These are phyloP conservation scores for Eucalyptus tenuipes DNA, from an alignment of 345 rosid species.

Conservation along the genomic window DNA sequence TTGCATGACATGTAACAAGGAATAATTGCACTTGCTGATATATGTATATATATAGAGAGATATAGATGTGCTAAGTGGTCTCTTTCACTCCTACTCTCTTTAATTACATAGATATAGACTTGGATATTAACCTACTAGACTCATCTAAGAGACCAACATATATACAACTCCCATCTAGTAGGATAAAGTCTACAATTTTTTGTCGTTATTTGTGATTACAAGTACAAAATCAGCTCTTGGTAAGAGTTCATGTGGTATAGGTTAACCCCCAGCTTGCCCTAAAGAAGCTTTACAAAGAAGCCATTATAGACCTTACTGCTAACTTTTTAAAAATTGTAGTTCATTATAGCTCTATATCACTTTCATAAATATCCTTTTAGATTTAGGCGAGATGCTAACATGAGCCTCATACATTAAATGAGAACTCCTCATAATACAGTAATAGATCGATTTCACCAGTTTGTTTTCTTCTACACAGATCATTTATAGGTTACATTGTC, in stretches of 20 bases:
- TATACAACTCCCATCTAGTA: neutral
- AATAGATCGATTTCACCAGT: neutral
- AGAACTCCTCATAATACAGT: neutral
- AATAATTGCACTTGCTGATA: too few relatives aligned
- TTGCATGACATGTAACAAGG: neutral
- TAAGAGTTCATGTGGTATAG: neutral
- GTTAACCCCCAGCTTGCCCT: neutral
- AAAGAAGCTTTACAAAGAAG: neutral
- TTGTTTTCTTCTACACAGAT: neutral
- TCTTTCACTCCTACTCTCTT: too few relatives aligned
- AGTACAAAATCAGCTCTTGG: neutral
- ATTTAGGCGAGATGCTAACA: neutral
- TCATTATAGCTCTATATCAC: neutral
- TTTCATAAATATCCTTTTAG: neutral
- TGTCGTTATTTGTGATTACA: neutral
- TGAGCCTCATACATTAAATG: neutral
- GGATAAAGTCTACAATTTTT: neutral
- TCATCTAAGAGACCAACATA: neutral
- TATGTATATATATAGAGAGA: too few relatives aligned
- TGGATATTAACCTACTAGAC: neutral
- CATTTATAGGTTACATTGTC: neutral
- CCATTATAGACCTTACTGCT: neutral
- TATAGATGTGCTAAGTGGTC: too few relatives aligned
- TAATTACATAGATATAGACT: too few relatives aligned
- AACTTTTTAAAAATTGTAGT: neutral